Percentiles rank a stretch among this genome's conserved stretches.
Conservation (phyloP, 1,284 basidiomycete genomes). For the Cutaneotrichosporon dermatis region DNA sequence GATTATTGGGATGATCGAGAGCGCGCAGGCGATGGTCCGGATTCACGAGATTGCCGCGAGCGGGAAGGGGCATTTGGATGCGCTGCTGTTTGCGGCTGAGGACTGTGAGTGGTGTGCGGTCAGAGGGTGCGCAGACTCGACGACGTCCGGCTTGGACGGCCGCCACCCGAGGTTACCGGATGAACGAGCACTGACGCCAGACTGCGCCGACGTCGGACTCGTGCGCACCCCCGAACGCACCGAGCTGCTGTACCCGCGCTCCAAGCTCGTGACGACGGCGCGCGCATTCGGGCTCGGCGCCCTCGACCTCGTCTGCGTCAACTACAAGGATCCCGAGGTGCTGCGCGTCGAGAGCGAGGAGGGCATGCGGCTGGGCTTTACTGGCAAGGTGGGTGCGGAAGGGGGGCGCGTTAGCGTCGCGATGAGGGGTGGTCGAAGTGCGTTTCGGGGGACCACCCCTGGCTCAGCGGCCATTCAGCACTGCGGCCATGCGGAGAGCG, state of each 20-base stretch:
- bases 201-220: slow-evolving; percentile 78
- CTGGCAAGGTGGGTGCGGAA: slow-evolving; percentile 75
- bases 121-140: not conserved
- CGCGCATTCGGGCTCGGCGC: slow-evolving; percentile 78
- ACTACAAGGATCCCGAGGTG: slow-evolving; percentile 72
- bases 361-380: slow-evolving; percentile 71
- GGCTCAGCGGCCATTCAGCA: no score
- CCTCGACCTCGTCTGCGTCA: slow-evolving; percentile 90
- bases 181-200: slow-evolving; percentile 18
- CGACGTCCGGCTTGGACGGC: no score
- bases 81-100: slow-evolving; percentile 75
- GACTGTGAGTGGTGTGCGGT: slow-evolving; percentile 62
- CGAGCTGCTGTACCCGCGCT: slow-evolving; percentile 81
- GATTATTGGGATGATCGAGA: slow-evolving; percentile 74
- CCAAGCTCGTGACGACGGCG: slow-evolving; percentile 74
- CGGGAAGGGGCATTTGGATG: slow-evolving; percentile 39
- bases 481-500: no score
- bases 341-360: slow-evolving; percentile 73
- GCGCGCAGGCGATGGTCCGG: slow-evolving; percentile 56
- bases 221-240: slow-evolving; percentile 67
- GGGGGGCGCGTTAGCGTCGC: no score
- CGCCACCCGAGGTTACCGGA: no score
- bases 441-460: no score
- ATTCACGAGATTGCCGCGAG: slow-evolving; percentile 35
- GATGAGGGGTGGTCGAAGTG: no score